Base-by-base conservation (phyloP, 441 rosid species). In the Populus trichocarpa region DNA sequence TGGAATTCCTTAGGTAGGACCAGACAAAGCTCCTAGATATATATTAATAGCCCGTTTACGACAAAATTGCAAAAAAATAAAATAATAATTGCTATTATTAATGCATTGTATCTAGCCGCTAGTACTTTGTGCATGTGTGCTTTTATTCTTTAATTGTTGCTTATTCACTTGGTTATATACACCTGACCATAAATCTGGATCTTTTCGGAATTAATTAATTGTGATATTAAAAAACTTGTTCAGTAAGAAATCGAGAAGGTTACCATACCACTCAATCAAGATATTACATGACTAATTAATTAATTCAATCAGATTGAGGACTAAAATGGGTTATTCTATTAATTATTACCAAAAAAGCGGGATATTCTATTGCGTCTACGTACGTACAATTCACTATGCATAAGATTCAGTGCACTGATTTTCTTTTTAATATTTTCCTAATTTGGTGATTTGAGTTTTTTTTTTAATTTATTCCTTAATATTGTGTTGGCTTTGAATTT, bases 81-180 rank as follows among this genome's bases (percentile, higher is more conserved):
- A 12, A 32, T 3, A 0, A 40, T 0, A 18, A 59, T 63, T 65
- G 35, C 35, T 23, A 72, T 28, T 50, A 79, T 67, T 28, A 23
- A 79, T 88, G 28, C 94, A 87, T 80, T 85, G 93, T 57, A 88
- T 85, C 85, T 71, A 83, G 61, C 10, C 11, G 16, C 67, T 38
- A 59, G 61, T n/a, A 9, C 18, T 64, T 67, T 26, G 79, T 50
- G 73, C 30, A 59, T 70, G 36, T 75, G 61, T 30, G 67, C 23
- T 61, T 46, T 25, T 25, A 40, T 79, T 79, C 33, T 66, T 63
- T 72, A 75, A 65, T 69, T 13, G n/a, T 80, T 59, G 57, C 35
- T 71, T 71, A 26, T 70, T 81, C 71, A 67, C 53, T 76, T 63
- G 61, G 73, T 68, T 67, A 33, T 32, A 7, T 10, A 14, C 46